Evolutionary conservation across 768 basidiomycete species (phyloP).

Genomic region (Pleurotus eryngii): DNA sequence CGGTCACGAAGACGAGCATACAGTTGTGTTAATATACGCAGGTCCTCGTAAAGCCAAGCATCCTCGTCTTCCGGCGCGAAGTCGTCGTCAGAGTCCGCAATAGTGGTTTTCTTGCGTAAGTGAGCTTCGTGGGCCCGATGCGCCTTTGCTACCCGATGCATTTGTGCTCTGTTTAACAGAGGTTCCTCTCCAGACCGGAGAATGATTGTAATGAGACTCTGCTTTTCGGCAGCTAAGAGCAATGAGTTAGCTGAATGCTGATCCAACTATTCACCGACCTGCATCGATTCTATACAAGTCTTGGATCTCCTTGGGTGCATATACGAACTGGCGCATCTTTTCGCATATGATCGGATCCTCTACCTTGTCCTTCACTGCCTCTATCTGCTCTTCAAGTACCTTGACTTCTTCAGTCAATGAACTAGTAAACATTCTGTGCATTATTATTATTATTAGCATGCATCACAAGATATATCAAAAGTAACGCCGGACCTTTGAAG

Average conservation of each 20-base stretch:
- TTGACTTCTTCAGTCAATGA: constrained; percentile 89
- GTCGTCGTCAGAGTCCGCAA: constrained; percentile 87
- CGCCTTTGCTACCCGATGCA: constrained; percentile 76
- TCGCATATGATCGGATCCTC: constrained; percentile 86
- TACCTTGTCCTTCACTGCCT: constrained; percentile 82
- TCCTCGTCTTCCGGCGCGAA: constrained; percentile 93
- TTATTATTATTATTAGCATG: neutral
- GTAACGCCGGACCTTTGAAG: constrained; percentile 66
- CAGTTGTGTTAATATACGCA: constrained; percentile 74
- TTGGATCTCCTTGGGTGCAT: constrained; percentile 87
- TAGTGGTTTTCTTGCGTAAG: constrained; percentile 48
- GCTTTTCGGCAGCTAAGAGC: constrained; percentile 54
- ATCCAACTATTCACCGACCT: constrained; percentile 39
- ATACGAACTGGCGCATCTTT: constrained; percentile 83
- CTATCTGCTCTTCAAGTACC: constrained; percentile 81
- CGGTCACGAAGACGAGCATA: constrained; percentile 81
- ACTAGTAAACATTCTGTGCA: constrained; percentile 87
- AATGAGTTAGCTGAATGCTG: constrained; percentile 1
- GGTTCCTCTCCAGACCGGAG: constrained; percentile 80
- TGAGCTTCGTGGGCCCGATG: constrained; percentile 81
- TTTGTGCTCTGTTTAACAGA: constrained; percentile 67
- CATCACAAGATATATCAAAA: neutral
- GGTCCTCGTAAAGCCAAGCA: constrained; percentile 94
- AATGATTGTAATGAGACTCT: constrained; percentile 77
- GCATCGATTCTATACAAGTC: constrained; percentile 78